Percentiles rank a stretch among this genome's conserved stretches.
phyloP scores from a whole-genome alignment of 2,329 filamentous ascomycete genomes.

The Colletotrichum tofieldiae region DNA sequence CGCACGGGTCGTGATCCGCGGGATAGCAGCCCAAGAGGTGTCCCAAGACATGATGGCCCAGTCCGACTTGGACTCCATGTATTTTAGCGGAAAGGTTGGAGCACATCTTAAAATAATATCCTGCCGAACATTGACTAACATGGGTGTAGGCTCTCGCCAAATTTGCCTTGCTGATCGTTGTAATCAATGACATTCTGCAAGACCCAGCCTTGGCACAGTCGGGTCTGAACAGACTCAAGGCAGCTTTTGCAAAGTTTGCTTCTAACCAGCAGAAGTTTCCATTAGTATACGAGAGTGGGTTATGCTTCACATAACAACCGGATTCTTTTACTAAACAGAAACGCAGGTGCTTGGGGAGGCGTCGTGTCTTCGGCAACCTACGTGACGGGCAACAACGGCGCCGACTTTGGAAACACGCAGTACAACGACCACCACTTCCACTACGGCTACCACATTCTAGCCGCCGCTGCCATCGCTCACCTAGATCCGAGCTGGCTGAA shows the following conservation, averaged over 20 bases:
- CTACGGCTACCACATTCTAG: constrained; percentile 91
- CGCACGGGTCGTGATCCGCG: constrained; percentile 73
- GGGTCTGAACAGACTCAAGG: constrained; percentile 75
- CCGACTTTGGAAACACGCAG: constrained; percentile 91
- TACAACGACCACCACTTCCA: constrained; percentile 86
- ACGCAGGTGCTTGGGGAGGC: constrained; percentile 80
- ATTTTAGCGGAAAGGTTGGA: constrained; percentile 87
- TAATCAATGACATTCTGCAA: constrained; percentile 74
- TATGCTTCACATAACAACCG: not conserved
- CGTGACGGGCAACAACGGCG: constrained; percentile 75
- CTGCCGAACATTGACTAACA: not conserved
- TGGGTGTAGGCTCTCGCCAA: constrained; percentile 76
- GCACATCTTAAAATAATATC: constrained; percentile 20
- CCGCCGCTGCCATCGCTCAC: constrained; percentile 86
- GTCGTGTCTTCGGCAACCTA: constrained; percentile 85
- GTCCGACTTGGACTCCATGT: constrained; percentile 87
- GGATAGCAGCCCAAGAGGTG: constrained; percentile 80
- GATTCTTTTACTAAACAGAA: not conserved
- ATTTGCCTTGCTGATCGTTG: constrained; percentile 79
- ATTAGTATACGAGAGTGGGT: constrained; percentile 75
- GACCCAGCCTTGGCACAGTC: constrained; percentile 70
- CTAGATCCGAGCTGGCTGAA: constrained; percentile 83
- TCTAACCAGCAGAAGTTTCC: constrained; percentile 78
- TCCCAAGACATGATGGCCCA: constrained; percentile 82
- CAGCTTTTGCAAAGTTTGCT: constrained; percentile 76